Conservation (phyloP, 2,329 filamentous ascomycete genomes). For the Neonectria ditissima region DNA sequence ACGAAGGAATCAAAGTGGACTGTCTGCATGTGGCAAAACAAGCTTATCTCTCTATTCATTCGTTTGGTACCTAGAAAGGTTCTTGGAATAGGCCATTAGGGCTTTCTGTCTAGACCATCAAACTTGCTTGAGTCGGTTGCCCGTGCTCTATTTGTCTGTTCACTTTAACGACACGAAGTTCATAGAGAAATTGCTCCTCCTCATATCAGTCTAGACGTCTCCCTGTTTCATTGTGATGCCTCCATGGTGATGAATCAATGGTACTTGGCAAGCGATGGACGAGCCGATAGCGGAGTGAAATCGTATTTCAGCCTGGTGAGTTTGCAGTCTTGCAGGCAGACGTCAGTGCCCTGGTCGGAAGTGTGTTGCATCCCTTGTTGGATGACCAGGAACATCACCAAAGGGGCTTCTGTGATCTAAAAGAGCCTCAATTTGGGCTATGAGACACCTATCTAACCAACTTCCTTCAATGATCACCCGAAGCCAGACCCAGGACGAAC, state of each 20-base stretch:
- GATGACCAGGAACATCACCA: too few relatives aligned
- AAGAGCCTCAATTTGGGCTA: not conserved
- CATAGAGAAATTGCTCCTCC: not conserved
- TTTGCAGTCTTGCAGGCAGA: too few relatives aligned
- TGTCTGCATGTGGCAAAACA: not conserved
- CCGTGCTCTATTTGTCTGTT: not conserved
- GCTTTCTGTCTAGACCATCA: not conserved
- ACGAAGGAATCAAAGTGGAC: not conserved
- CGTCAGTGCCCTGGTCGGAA: too few relatives aligned
- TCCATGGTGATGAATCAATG: not conserved
- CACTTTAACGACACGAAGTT: not conserved
- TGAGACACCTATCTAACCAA: not conserved
- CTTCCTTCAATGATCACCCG: not conserved
- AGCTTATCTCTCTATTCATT: not conserved
- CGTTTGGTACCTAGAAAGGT: not conserved
- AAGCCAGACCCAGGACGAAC: not conserved
- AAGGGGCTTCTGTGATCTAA: not conserved
- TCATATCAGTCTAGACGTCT: too few relatives aligned
- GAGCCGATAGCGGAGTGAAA: not conserved
- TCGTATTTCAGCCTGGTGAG: too few relatives aligned
- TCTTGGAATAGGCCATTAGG: not conserved
- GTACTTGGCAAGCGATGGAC: not conserved
- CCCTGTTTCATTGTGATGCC: too few relatives aligned
- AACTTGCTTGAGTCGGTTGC: not conserved
- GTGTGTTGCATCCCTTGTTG: too few relatives aligned